Base-by-base conservation (phyloP, 805 yeast species). In the Lachancea sp. region DNA sequence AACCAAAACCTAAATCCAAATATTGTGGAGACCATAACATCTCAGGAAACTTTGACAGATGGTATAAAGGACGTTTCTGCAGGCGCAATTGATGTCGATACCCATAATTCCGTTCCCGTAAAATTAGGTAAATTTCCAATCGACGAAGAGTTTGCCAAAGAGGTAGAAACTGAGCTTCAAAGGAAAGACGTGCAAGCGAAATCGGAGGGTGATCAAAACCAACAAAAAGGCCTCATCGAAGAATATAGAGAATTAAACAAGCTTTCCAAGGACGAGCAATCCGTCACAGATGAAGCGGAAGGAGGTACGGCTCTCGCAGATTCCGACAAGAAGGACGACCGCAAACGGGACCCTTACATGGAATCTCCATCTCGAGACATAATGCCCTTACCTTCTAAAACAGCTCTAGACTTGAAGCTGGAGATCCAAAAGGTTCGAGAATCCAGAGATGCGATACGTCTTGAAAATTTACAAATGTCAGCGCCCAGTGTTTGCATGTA, bases 401-500 rank as follows among this genome's bases (percentile, higher is more conserved):
- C 88, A 13, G 76, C 86, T 2, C 68, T 74, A 30, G 97, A 92
- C 59, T 71, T 92, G 38, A 84, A 83, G 56, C 67, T 85, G 43
- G 90, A 84, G 56, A 80, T 90, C 16, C 70, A 77, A 46, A 75
- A 78, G 43, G 85, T 92, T 22, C 85, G 78, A 53, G 97, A 90
- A 61, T 77, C 90, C 7, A 71, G 96, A 45, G 75, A 84, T 24
- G 77, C 81, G 47, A 78, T 90, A 44, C 74, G 70, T 49, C 60
- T 90, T 38, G 84, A 78, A 18, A 70, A 80, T 4, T 63, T 75
- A 23, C 96, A 84, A 41, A 83, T 94, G 3, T 70, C 87, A 17
- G 75, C 90, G 19, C 98, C 98, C 17, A 83, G 95, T 42, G 95
- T 90, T 25, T 92, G 97, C 63, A 86, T 90, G 95, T 92, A 92